These are phyloP conservation scores for Arxiozyma heterogenica DNA, from an alignment of 1,139 yeast species.

Conservation along the genomic window DNA sequence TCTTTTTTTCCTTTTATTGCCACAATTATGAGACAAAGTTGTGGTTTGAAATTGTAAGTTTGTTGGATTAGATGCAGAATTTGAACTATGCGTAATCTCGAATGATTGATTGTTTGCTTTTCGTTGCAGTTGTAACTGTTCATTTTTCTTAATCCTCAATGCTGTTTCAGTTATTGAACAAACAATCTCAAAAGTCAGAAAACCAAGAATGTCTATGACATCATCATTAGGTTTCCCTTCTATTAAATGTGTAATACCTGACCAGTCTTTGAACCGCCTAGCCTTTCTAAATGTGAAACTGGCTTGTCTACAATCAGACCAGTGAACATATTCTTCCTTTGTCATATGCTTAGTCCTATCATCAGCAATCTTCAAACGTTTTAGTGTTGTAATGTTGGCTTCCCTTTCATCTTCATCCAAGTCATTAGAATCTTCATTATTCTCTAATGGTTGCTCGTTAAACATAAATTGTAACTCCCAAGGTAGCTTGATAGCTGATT, in stretches of 20 bases:
- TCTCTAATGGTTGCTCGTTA: slow-evolving; percentile 75
- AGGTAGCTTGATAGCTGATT: slow-evolving; percentile 75
- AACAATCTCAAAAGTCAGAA: slow-evolving; percentile 90
- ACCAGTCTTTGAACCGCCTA: slow-evolving; percentile 93
- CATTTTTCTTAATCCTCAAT: slow-evolving; percentile 63
- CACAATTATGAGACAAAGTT: slow-evolving; percentile 16
- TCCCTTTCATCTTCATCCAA: slow-evolving; percentile 74
- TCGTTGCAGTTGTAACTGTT: slow-evolving; percentile 39
- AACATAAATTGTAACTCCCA: slow-evolving; percentile 97
- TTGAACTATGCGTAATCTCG: slow-evolving; percentile 4
- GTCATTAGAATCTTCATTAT: slow-evolving; percentile 69
- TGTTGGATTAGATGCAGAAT: slow-evolving; percentile 5
- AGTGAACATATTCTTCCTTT: slow-evolving; percentile 91
- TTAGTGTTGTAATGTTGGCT: slow-evolving; percentile 79
- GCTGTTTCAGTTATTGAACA: slow-evolving; percentile 93
- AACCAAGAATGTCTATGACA: slow-evolving; percentile 91
- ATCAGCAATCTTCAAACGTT: slow-evolving; percentile 84
- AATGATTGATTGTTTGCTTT: slow-evolving; percentile 23
- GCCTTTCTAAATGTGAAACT: slow-evolving; percentile 90
- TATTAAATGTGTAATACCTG: slow-evolving; percentile 72
- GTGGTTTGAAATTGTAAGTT: slow-evolving; percentile 23
- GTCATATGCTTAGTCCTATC: slow-evolving; percentile 93
- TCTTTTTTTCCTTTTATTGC: slow-evolving; percentile 42
- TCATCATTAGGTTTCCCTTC: slow-evolving; percentile 94
- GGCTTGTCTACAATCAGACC: slow-evolving; percentile 98